A percentile compares a stretch with the other conserved stretches of the same genome.
These are phyloP conservation scores for Pythium coloratum DNA, from an alignment of 352 stramenopile genomes.

Conservation along the genomic window DNA sequence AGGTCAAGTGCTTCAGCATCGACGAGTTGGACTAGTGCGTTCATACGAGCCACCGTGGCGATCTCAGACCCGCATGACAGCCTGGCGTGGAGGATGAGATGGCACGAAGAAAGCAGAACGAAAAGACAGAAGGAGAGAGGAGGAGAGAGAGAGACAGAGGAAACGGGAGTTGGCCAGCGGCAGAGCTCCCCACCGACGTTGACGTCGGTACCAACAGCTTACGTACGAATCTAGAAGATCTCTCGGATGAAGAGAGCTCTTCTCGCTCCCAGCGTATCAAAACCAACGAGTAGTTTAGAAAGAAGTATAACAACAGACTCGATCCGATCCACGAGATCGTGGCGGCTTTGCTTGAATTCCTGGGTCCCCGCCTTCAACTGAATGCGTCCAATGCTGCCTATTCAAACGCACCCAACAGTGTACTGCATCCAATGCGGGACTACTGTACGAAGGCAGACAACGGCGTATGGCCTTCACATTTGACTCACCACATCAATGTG, in stretches of 20 bases:
- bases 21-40: slow-evolving; percentile 50
- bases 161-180: not conserved
- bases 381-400: too few relatives aligned
- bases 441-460: too few relatives aligned
- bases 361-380: not conserved
- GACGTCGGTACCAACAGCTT: not conserved
- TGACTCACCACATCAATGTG: too few relatives aligned
- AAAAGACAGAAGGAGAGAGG: not conserved
- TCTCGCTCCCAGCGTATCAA: not conserved
- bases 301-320: slow-evolving; percentile 1
- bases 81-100: not conserved
- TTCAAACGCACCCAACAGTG: too few relatives aligned
- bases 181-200: not conserved
- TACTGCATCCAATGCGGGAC: too few relatives aligned
- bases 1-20: slow-evolving; percentile 48
- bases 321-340: not conserved
- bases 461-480: too few relatives aligned
- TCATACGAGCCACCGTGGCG: not conserved
- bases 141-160: not conserved
- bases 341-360: not conserved
- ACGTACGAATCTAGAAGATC: not conserved
- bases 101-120: not conserved
- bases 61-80: not conserved
- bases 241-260: slow-evolving; percentile 1
- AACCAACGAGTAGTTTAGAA: not conserved